Evolutionary conservation across 2,329 filamentous ascomycete genomes (phyloP).

Genomic region (Trichoderma breve): DNA sequence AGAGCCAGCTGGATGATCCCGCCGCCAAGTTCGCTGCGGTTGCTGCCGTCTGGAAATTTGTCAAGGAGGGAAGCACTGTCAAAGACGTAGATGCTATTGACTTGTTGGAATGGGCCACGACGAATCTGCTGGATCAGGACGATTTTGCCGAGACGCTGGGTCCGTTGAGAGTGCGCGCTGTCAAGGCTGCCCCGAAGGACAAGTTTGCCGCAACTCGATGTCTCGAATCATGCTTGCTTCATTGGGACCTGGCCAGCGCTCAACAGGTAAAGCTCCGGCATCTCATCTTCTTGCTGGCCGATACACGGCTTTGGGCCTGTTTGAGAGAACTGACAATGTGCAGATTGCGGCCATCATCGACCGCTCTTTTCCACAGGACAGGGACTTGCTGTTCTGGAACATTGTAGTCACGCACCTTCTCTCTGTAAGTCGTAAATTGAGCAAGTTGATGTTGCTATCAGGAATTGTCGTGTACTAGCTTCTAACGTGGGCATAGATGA

Average conservation of each 20-base stretch:
- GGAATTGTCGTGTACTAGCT: not conserved
- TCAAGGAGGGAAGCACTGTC: constrained; percentile 46
- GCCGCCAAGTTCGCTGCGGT: constrained; percentile 45
- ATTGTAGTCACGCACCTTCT: constrained; percentile 54
- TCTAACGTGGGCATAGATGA: constrained; percentile 36
- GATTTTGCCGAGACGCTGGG: constrained; percentile 51
- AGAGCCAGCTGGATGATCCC: constrained; percentile 52
- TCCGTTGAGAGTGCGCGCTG: constrained; percentile 47
- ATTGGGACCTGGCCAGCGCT: constrained; percentile 56
- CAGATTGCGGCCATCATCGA: constrained; percentile 56
- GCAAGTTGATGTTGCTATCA: too few species aligned
- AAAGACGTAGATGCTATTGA: constrained; percentile 52
- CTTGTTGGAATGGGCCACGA: constrained; percentile 55
- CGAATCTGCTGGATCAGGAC: constrained; percentile 37
- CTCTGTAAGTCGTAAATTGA: constrained; percentile 40
- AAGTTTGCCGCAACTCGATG: constrained; percentile 43
- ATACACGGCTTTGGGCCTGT: not conserved
- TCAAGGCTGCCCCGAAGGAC: constrained; percentile 52
- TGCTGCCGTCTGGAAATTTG: constrained; percentile 44
- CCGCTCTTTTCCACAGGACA: constrained; percentile 48
- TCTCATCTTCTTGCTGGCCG: not conserved
- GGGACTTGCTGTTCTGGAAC: constrained; percentile 53
- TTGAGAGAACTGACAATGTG: not conserved
- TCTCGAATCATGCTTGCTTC: constrained; percentile 51
- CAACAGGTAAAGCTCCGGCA: constrained; percentile 47